phyloP scores from a whole-genome alignment of 129 eudicot genomes.

The Artemisia annua region DNA sequence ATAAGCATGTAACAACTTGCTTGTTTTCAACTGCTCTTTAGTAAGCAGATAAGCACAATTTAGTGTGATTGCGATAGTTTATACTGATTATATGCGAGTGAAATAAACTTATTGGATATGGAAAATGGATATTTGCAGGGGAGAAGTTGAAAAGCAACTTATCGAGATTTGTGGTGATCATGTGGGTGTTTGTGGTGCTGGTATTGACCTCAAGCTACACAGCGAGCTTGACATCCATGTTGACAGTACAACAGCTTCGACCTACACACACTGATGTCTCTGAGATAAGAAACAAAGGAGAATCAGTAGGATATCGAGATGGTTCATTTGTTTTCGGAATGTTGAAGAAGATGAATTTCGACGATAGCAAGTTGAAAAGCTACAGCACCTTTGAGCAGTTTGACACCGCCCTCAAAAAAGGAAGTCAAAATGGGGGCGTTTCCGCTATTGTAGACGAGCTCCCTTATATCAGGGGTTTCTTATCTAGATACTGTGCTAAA shows the following conservation, averaged over 20 bases:
- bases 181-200: conserved; percentile 44
- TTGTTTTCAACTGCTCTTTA: too few relatives aligned
- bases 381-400: conserved; percentile 37
- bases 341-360: conserved; percentile 30
- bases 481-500: conserved; percentile 37
- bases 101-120: background rate
- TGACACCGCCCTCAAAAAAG: conserved; percentile 45
- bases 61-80: background rate
- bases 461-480: conserved; percentile 51
- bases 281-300: conserved; percentile 43
- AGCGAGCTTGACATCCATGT: conserved; percentile 59
- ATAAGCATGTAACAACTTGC: too few relatives aligned
- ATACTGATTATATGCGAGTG: background rate
- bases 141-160: conserved; percentile 56
- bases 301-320: conserved; percentile 42
- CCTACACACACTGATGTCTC: conserved; percentile 39
- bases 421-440: conserved; percentile 52
- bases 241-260: conserved; percentile 51
- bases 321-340: conserved; percentile 38
- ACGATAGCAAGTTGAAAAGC: conserved; percentile 31
- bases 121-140: conserved; percentile 22
- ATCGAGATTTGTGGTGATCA: conserved; percentile 29
- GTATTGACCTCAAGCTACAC: conserved; percentile 60
- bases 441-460: conserved; percentile 55
- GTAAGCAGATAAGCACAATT: too few relatives aligned